Evolutionary conservation across 176 grass and related monocot genomes (phyloP).

Genomic region (Triticum aestivum): DNA sequence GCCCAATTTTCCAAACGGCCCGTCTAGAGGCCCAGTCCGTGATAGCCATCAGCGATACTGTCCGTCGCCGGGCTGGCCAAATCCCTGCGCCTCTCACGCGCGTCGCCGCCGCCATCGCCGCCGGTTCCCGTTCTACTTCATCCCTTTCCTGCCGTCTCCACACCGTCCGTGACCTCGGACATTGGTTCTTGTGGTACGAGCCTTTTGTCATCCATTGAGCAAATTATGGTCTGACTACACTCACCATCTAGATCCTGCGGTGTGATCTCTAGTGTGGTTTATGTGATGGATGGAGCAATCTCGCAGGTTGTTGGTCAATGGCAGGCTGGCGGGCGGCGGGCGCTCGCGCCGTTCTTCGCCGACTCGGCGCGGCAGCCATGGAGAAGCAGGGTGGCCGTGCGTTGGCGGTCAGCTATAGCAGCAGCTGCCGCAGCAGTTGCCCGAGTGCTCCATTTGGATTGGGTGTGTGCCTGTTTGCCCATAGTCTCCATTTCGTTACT

Average conservation of each 20-base stretch:
- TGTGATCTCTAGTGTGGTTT: neutral
- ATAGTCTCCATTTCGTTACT: neutral
- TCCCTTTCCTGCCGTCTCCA: too few relatives aligned
- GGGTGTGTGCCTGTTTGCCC: neutral
- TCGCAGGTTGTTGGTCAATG: constrained; percentile 23
- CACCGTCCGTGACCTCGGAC: neutral
- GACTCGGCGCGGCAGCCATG: neutral
- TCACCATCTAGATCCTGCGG: neutral
- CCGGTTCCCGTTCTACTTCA: neutral
- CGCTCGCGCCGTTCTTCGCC: constrained; percentile 24
- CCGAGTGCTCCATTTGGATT: constrained; percentile 16
- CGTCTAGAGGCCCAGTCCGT: neutral
- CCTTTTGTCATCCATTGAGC: neutral
- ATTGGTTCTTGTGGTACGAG: neutral
- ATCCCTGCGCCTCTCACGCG: neutral
- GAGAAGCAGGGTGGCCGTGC: neutral
- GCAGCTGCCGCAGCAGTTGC: neutral
- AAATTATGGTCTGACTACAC: neutral
- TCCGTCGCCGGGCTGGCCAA: too few relatives aligned
- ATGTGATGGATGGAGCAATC: neutral
- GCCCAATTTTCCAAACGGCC: neutral
- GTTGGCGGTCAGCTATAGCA: neutral
- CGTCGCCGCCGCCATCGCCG: neutral
- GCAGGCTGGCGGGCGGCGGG: constrained; percentile 7
- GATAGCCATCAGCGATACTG: neutral